phyloP scores from a whole-genome alignment of 1,284 basidiomycete genomes.

The Fomitopsis betulina region DNA sequence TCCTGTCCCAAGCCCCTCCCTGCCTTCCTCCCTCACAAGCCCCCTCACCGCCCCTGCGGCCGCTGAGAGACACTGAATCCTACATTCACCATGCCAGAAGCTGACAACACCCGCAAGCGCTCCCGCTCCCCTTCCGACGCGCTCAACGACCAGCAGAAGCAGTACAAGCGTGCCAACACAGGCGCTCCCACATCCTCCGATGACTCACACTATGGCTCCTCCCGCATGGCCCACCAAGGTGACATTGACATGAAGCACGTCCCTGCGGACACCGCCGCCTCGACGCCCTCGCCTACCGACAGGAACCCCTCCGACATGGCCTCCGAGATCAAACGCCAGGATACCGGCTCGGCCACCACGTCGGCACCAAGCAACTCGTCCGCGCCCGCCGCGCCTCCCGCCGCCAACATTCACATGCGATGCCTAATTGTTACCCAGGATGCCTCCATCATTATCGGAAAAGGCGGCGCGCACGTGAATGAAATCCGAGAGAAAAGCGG shows the following conservation, averaged over 20 bases:
- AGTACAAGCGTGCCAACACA: conserved; percentile 78
- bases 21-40: conserved; percentile 25
- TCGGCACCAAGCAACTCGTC: conserved; percentile 39
- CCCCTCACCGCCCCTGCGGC: conserved; percentile 20
- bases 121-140: conserved; percentile 78
- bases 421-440: conserved; percentile 98
- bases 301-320: conserved; percentile 13
- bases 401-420: conserved; percentile 87
- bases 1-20: conserved; percentile 25
- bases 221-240: conserved; percentile 37
- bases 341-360: conserved; percentile 29
- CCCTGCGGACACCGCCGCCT: conserved; percentile 27
- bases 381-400: conserved; percentile 36
- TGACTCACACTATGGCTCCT: conserved; percentile 46
- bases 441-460: conserved; percentile 98
- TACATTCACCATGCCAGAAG: conserved; percentile 66
- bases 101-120: conserved; percentile 76
- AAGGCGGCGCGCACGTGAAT: conserved; percentile 94
- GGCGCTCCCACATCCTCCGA: conserved; percentile 55
- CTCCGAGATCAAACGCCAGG: conserved; percentile 18
- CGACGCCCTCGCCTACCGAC: conserved; percentile 2
- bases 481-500: conserved; percentile 98
- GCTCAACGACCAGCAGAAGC: conserved; percentile 63
- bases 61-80: conserved; percentile 34
- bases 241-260: conserved; percentile 62